phyloP scores from a whole-genome alignment of 2,329 filamentous ascomycete genomes.

The Davidsoniella neocaledoniae region DNA sequence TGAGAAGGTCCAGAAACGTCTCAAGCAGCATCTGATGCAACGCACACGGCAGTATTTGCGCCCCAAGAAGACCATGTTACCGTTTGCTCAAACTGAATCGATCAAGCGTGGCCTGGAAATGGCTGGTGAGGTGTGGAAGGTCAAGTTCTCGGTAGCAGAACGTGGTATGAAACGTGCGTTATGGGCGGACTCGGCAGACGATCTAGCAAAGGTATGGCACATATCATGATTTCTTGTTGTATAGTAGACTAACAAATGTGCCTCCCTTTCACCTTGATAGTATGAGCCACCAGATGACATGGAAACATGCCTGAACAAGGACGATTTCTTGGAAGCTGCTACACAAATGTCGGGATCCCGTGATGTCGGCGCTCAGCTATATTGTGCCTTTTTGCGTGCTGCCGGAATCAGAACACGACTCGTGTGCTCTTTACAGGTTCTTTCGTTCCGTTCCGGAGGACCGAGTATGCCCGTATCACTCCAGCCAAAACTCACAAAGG shows the following conservation, averaged over 20 bases:
- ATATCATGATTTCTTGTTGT: neutral
- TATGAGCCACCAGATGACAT: conserved; percentile 42
- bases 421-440: conserved; percentile 75
- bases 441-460: conserved; percentile 47
- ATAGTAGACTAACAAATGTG: conserved; percentile 15
- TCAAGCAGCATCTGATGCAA: conserved; percentile 48
- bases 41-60: conserved; percentile 52
- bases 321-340: conserved; percentile 59
- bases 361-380: conserved; percentile 78
- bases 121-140: conserved; percentile 48
- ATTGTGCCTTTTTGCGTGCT: conserved; percentile 72
- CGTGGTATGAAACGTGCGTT: conserved; percentile 51
- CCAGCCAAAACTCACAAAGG: conserved; percentile 21
- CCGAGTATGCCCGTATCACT: conserved; percentile 26
- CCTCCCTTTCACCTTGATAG: conserved; percentile 18
- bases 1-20: conserved; percentile 42
- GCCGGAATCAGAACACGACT: conserved; percentile 67
- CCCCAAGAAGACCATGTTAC: conserved; percentile 47
- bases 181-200: conserved; percentile 55
- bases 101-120: conserved; percentile 66
- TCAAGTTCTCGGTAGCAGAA: conserved; percentile 53
- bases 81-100: conserved; percentile 60
- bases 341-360: conserved; percentile 59
- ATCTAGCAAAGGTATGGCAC: conserved; percentile 37
- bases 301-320: conserved; percentile 50